A percentile compares a stretch with the other conserved stretches of the same genome.
Evolutionary conservation across 352 stramenopile genomes (phyloP).

Genomic region (Phytopythium oedochilum): DNA sequence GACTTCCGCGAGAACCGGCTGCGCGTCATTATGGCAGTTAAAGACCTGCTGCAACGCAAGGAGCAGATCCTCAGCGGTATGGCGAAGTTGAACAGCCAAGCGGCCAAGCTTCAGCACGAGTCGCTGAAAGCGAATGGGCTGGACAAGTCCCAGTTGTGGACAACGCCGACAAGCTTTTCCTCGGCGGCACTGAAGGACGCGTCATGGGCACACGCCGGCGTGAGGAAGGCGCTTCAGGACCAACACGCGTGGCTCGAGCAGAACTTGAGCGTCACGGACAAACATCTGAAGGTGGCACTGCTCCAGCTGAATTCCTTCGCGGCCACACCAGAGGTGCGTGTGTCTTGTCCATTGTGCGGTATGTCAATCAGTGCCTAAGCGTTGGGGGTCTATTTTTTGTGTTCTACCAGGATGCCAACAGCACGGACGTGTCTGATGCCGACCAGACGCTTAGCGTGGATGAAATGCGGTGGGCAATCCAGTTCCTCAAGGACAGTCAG

Average conservation of each 20-base stretch:
- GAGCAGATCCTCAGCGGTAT: slow-evolving; percentile 52
- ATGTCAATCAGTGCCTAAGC: background rate
- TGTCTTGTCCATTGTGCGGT: background rate
- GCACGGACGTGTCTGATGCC: background rate
- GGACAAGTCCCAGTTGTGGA: slow-evolving; percentile 17
- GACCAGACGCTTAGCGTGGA: slow-evolving; percentile 31
- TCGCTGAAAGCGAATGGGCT: slow-evolving; percentile 13
- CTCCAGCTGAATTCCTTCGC: slow-evolving; percentile 55
- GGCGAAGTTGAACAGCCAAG: slow-evolving; percentile 39
- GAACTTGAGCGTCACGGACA: slow-evolving; percentile 68
- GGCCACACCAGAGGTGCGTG: background rate
- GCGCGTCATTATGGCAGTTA: slow-evolving; percentile 37
- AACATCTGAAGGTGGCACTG: slow-evolving; percentile 44
- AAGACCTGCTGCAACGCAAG: slow-evolving; percentile 66
- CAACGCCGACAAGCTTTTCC: slow-evolving; percentile 19
- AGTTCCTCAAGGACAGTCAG: slow-evolving; percentile 44
- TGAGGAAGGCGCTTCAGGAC: slow-evolving; percentile 35
- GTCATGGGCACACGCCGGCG: slow-evolving; percentile 12
- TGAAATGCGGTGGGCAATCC: slow-evolving; percentile 62
- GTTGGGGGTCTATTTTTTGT: background rate
- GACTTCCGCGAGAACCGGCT: slow-evolving; percentile 35
- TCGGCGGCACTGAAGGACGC: slow-evolving; percentile 20
- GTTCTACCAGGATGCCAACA: background rate
- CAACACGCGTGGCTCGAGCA: slow-evolving; percentile 64
- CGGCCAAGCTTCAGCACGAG: slow-evolving; percentile 13